Conservation (phyloP, 78 protist genomes). For the Dictyostelium firmibasis region DNA sequence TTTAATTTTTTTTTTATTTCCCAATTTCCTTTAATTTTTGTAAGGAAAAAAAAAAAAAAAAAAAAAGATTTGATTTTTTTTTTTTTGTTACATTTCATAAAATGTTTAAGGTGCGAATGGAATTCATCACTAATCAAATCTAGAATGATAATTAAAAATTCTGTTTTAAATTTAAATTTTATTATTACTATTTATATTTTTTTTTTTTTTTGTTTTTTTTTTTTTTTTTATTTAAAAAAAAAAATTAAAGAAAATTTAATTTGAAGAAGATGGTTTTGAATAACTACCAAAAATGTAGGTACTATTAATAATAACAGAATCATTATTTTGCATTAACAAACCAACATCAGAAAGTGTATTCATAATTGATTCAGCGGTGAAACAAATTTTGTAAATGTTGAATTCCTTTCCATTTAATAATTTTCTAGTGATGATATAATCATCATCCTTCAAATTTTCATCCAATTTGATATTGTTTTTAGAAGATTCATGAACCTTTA, state of each 20-base stretch:
- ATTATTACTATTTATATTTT: no score
- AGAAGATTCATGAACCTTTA: slow-evolving; percentile 8
- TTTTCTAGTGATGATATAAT: slow-evolving; percentile 15
- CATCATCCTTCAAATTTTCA: neutral
- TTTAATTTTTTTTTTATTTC: no score
- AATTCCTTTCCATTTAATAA: slow-evolving; percentile 12
- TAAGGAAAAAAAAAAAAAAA: no score
- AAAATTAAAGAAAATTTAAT: neutral
- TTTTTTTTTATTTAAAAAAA: neutral
- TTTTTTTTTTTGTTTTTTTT: no score
- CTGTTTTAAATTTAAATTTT: no score
- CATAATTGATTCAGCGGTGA: slow-evolving; percentile 27
- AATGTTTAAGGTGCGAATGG: neutral
- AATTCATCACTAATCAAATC: no score
- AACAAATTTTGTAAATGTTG: slow-evolving; percentile 35
- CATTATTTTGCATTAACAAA: slow-evolving; percentile 18
- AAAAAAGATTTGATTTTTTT: neutral
- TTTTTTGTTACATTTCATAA: no score
- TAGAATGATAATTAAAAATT: neutral
- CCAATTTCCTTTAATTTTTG: no score
- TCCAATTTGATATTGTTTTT: neutral
- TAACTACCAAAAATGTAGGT: slow-evolving; percentile 34
- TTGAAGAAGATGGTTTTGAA: neutral
- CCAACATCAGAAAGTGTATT: neutral
- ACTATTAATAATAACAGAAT: slow-evolving; percentile 3